phyloP scores from a whole-genome alignment of 2,329 filamentous ascomycete genomes.

The Sphaerulina musiva region DNA sequence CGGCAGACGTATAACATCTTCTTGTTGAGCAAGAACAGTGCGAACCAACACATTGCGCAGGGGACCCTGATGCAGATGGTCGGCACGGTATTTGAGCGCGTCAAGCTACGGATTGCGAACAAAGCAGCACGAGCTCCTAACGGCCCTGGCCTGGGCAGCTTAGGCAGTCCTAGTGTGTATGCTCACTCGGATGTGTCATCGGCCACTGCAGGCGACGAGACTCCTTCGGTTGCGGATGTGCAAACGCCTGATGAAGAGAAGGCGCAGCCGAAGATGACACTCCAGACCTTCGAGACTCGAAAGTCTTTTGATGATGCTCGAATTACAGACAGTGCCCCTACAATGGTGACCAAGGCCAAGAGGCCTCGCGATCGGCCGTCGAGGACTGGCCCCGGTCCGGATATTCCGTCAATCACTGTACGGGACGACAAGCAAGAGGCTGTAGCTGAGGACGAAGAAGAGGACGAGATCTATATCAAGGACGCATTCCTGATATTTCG shows the following conservation, averaged over 20 bases:
- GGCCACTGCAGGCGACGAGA: slow-evolving; percentile 23
- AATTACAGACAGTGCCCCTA: slow-evolving; percentile 61
- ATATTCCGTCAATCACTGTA: slow-evolving; percentile 35
- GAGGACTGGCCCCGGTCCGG: slow-evolving; percentile 42
- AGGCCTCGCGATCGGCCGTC: slow-evolving; percentile 21
- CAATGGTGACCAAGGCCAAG: slow-evolving; percentile 57
- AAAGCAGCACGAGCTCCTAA: slow-evolving; percentile 66
- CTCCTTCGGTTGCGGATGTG: slow-evolving; percentile 28
- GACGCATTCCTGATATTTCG: slow-evolving; percentile 96
- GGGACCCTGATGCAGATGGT: slow-evolving; percentile 98
- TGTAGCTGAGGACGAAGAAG: slow-evolving; percentile 63
- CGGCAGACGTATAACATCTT: slow-evolving; percentile 99
- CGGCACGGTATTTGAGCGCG: slow-evolving; percentile 91
- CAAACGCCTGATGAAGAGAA: slow-evolving; percentile 41
- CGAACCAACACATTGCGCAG: slow-evolving; percentile 95
- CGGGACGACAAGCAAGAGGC: slow-evolving; percentile 41
- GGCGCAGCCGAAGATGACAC: slow-evolving; percentile 53
- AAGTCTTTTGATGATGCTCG: slow-evolving; percentile 60
- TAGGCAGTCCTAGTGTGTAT: slow-evolving; percentile 16
- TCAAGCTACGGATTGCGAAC: slow-evolving; percentile 76
- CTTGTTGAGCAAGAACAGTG: slow-evolving; percentile 82
- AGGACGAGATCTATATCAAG: slow-evolving; percentile 94
- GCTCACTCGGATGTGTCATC: slow-evolving; percentile 28
- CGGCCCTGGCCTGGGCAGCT: slow-evolving; percentile 38
- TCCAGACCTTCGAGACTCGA: slow-evolving; percentile 62